Conservation (phyloP, 352 stramenopile genomes). For the Phytophthora sp. region DNA sequence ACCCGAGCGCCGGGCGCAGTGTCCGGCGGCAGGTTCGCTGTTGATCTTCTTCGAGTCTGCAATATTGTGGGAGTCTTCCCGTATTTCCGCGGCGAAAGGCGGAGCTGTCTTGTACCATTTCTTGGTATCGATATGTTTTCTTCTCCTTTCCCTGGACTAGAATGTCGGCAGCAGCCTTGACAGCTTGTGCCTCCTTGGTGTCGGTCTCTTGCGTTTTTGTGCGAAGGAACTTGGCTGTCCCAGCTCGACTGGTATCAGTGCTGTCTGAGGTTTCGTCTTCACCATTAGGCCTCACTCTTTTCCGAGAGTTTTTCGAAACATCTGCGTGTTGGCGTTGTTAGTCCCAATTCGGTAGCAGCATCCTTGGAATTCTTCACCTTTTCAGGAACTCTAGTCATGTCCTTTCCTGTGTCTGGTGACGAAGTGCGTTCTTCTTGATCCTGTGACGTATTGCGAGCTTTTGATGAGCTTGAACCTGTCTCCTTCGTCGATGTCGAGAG, state of each 20-base stretch:
- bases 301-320: background rate
- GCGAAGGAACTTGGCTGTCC: background rate
- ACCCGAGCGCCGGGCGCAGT: slow-evolving; percentile 10
- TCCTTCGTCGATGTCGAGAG: background rate
- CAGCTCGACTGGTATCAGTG: slow-evolving; percentile 3
- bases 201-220: background rate
- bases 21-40: slow-evolving; percentile 16
- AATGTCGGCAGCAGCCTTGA: background rate
- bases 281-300: background rate
- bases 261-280: slow-evolving; percentile 9
- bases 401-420: background rate
- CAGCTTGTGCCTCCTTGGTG: background rate
- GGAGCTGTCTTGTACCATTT: background rate
- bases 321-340: background rate
- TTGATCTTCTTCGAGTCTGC: slow-evolving; percentile 15
- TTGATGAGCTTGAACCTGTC: background rate
- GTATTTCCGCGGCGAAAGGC: slow-evolving; percentile 22
- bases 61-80: slow-evolving; percentile 33
- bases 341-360: background rate
- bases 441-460: background rate
- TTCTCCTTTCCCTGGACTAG: background rate
- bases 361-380: background rate
- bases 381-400: background rate
- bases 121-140: background rate
- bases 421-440: background rate